phyloP scores from a whole-genome alignment of 2,329 filamentous ascomycete species.

The Plectosphaerella plurivora region DNA sequence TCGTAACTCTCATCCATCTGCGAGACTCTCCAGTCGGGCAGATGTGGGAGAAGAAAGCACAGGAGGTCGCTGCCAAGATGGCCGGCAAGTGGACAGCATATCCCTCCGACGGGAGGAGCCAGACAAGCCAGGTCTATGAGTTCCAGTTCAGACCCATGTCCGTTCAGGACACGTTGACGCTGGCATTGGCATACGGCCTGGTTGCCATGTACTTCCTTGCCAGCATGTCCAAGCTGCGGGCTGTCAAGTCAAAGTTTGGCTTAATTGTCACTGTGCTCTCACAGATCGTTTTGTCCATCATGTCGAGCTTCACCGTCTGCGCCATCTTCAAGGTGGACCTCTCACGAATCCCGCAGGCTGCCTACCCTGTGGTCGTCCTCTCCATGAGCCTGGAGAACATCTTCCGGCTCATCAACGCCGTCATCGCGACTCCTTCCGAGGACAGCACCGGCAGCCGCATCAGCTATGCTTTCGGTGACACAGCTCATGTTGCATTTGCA shows the following conservation, averaged over 20 bases:
- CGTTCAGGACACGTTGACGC: slow-evolving; percentile 55
- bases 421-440: slow-evolving; percentile 66
- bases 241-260: slow-evolving; percentile 71
- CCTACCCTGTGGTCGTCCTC: slow-evolving; percentile 73
- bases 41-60: slow-evolving; percentile 60
- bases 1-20: slow-evolving; percentile 71
- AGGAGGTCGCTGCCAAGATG: slow-evolving; percentile 43
- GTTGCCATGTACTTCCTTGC: slow-evolving; percentile 61
- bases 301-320: slow-evolving; percentile 77
- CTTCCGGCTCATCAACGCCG: slow-evolving; percentile 72
- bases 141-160: slow-evolving; percentile 76
- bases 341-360: slow-evolving; percentile 67
- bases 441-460: slow-evolving; percentile 66
- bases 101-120: slow-evolving; percentile 50
- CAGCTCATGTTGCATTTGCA: slow-evolving; percentile 64
- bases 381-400: slow-evolving; percentile 76
- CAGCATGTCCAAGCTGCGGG: slow-evolving; percentile 64
- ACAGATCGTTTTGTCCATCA: slow-evolving; percentile 67
- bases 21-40: slow-evolving; percentile 59
- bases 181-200: slow-evolving; percentile 61
- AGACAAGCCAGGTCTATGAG: slow-evolving; percentile 63
- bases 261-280: slow-evolving; percentile 65
- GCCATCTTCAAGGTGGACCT: slow-evolving; percentile 71
- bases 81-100: slow-evolving; percentile 61
- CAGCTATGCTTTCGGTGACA: slow-evolving; percentile 68